These are phyloP conservation scores for Ophiostoma sp. DNA, from an alignment of 2,329 filamentous ascomycete genomes.

Conservation along the genomic window DNA sequence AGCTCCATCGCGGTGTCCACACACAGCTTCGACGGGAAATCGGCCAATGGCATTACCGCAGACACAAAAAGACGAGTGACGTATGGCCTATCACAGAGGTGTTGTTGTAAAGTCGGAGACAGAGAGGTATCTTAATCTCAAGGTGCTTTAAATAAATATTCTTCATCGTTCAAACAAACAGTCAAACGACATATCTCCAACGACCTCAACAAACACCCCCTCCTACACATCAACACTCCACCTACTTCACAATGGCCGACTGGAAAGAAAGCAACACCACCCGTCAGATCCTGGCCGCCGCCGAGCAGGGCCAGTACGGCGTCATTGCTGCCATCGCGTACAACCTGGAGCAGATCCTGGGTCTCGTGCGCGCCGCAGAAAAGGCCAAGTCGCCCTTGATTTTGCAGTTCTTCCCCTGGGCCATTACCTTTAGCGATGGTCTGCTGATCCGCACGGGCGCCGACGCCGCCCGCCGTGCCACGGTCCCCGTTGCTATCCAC, in stretches of 20 bases:
- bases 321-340: constrained; percentile 48
- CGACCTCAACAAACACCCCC: neutral
- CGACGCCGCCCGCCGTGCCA: constrained; percentile 54
- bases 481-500: constrained; percentile 62
- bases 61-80: neutral
- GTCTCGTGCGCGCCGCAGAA: constrained; percentile 67
- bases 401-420: constrained; percentile 73
- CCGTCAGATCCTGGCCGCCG: constrained; percentile 23
- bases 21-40: neutral
- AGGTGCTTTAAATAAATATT: neutral
- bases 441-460: constrained; percentile 51
- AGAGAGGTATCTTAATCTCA: neutral
- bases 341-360: constrained; percentile 70
- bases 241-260: neutral
- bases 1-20: neutral
- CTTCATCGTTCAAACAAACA: neutral
- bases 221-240: neutral
- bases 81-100: neutral
- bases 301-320: constrained; percentile 23
- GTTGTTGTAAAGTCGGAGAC: neutral
- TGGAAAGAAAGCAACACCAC: neutral
- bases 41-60: neutral
- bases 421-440: constrained; percentile 46
- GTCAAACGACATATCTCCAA: too few relatives aligned
- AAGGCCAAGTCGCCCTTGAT: constrained; percentile 62